Evolutionary conservation across 352 stramenopile genomes (phyloP).

Genomic region (Pythium utonaiense): DNA sequence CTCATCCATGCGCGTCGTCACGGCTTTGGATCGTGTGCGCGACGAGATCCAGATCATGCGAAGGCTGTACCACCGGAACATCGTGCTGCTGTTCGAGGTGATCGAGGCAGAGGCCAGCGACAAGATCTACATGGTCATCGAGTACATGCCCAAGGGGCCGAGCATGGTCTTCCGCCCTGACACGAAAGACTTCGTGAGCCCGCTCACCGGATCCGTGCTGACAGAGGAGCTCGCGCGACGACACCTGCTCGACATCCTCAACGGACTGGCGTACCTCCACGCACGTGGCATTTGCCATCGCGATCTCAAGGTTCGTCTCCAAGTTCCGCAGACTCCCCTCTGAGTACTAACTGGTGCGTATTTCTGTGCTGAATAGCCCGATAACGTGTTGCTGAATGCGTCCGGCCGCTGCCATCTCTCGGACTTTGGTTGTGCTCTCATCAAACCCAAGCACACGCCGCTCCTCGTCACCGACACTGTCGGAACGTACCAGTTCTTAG

Average conservation of each 20-base stretch:
- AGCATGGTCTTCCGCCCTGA: slow-evolving; percentile 80
- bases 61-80: slow-evolving; percentile 86
- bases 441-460: neutral
- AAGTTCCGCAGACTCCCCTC: too few relatives aligned
- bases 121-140: slow-evolving; percentile 84
- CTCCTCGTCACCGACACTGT: slow-evolving; percentile 68
- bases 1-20: slow-evolving; percentile 59
- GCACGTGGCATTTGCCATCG: slow-evolving; percentile 74
- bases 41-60: slow-evolving; percentile 89
- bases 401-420: slow-evolving; percentile 75
- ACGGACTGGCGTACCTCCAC: slow-evolving; percentile 83
- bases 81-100: slow-evolving; percentile 90
- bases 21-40: slow-evolving; percentile 73
- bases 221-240: slow-evolving; percentile 56
- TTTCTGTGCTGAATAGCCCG: slow-evolving; percentile 39
- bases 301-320: slow-evolving; percentile 76
- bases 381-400: slow-evolving; percentile 87
- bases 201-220: slow-evolving; percentile 45
- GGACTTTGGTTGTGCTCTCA: slow-evolving; percentile 86
- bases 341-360: neutral
- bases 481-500: slow-evolving; percentile 89
- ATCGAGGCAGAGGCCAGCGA: slow-evolving; percentile 75
- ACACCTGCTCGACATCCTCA: slow-evolving; percentile 71
- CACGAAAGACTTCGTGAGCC: slow-evolving; percentile 69
- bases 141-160: slow-evolving; percentile 79